Conservation (phyloP, 75 land plant species). For the Cunninghamia lanceolata region DNA sequence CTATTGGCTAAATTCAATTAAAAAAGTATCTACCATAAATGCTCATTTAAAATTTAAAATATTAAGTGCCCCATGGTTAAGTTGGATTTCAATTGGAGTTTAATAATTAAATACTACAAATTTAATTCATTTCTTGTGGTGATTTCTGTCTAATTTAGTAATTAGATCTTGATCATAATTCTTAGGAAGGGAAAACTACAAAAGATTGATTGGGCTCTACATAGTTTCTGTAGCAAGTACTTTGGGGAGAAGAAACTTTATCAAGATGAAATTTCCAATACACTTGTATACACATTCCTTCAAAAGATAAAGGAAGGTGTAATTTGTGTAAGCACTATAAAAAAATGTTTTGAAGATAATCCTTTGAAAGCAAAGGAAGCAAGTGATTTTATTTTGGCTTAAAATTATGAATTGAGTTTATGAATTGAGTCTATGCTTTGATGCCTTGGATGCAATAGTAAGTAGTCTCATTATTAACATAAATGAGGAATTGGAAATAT, state of each 20-base stretch:
- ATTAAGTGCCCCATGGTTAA: background rate
- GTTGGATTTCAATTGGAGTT: background rate
- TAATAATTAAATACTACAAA: background rate
- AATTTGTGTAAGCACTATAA: background rate
- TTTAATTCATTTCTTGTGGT: background rate
- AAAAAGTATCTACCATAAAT: background rate
- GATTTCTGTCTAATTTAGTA: background rate
- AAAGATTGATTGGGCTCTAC: constrained; percentile 9
- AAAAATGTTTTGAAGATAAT: constrained; percentile 8
- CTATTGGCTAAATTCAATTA: background rate
- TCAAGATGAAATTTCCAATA: constrained; percentile 28
- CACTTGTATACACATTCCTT: constrained; percentile 17
- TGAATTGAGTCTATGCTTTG: constrained; percentile 10
- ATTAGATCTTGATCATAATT: background rate
- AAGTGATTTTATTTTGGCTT: constrained; percentile 15
- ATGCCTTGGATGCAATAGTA: constrained; percentile 13
- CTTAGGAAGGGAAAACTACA: constrained; percentile 12
- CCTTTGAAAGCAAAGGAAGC: constrained; percentile 11
- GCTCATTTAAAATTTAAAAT: background rate
- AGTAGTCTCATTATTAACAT: constrained; percentile 16
- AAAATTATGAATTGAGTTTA: constrained; percentile 13
- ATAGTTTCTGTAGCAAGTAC: constrained; percentile 15
- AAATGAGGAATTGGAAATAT: constrained; percentile 3
- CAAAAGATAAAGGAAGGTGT: constrained; percentile 21
- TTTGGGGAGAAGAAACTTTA: constrained; percentile 18